Percentiles rank a stretch among this genome's conserved stretches.
These are phyloP conservation scores for Bipolaris cookei DNA, from an alignment of 2,329 filamentous ascomycete species.

Conservation along the genomic window DNA sequence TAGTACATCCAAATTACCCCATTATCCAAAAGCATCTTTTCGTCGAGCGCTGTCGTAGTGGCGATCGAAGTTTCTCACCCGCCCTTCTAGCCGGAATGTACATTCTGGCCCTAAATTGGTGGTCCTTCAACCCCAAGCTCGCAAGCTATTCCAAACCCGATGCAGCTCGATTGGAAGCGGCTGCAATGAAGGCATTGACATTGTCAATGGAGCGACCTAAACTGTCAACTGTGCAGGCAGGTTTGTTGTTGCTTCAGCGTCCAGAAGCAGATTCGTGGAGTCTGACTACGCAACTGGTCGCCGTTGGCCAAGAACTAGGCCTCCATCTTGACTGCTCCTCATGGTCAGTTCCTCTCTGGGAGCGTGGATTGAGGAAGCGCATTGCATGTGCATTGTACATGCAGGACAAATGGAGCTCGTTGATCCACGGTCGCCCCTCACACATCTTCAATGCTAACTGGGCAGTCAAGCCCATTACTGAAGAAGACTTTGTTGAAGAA, in stretches of 20 bases:
- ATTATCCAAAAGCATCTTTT: slow-evolving; percentile 84
- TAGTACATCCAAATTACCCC: slow-evolving; percentile 81
- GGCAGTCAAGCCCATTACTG: slow-evolving; percentile 72
- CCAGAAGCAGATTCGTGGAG: slow-evolving; percentile 82
- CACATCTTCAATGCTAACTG: slow-evolving; percentile 75
- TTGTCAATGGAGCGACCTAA: slow-evolving; percentile 84
- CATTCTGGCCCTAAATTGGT: slow-evolving; percentile 86
- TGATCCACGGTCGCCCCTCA: slow-evolving; percentile 84
- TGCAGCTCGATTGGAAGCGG: slow-evolving; percentile 72
- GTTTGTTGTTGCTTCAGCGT: slow-evolving; percentile 74
- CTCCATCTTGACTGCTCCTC: slow-evolving; percentile 84
- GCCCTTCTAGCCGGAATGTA: slow-evolving; percentile 81
- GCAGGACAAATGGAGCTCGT: slow-evolving; percentile 91
- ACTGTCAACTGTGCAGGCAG: slow-evolving; percentile 79
- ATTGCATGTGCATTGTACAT: slow-evolving; percentile 92
- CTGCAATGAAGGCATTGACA: slow-evolving; percentile 74
- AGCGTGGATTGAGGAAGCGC: slow-evolving; percentile 81
- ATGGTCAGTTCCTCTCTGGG: slow-evolving; percentile 90
- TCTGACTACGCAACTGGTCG: slow-evolving; percentile 84
- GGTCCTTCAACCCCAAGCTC: slow-evolving; percentile 74
- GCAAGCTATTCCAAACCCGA: slow-evolving; percentile 71
- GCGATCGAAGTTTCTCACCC: slow-evolving; percentile 75
- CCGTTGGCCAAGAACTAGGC: slow-evolving; percentile 84
- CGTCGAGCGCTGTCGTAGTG: slow-evolving; percentile 75
- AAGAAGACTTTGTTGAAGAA: slow-evolving; percentile 75